Base-by-base conservation (phyloP, 2,329 filamentous ascomycete species). In the Claviceps cyperi region DNA sequence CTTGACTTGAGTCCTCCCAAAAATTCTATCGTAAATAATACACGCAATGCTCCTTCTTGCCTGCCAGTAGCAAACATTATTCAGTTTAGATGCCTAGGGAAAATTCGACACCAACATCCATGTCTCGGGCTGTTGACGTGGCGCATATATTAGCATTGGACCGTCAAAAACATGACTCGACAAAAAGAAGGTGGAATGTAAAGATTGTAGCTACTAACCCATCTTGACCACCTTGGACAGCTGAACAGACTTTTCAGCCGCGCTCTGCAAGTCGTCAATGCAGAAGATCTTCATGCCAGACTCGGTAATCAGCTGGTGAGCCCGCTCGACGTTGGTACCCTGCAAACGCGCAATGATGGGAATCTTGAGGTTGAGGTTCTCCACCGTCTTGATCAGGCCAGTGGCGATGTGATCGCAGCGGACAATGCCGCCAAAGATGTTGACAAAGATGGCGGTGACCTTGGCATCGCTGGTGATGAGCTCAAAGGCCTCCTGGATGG, bases 211-310 rank as follows among this genome's bases (percentile, higher is more conserved):
- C 17, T 7, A 78, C 83, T 75, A 73, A 86, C 83, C 87, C 83
- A 95, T 86, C 83, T 97, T 97, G 63, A 98, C 92, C 59, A 98
- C 86, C 81, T 96, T 97, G 62, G 89, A 96, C 71, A 98, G 91
- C 72, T 98, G 91, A 57, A 98, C 92, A 32, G 90, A 86, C 79
- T 94, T 97, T 80, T 97, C 92, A 57, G 92, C 92, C 41, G 92
- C 92, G 66, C 74, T 92, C 74, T 98, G 92, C 62, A 98, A 80
- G 73, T 98, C 92, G 66, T 97, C 91, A 55, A 98, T 97, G 63
- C 87, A 94, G 80, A 98, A 98, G 72, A 98, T 98, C 84, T 98
- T 98, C 64, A 98, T 81, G 61, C 92, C 90, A 50, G 90, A 94
- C 68, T 98, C 89, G 76, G 92, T 94, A 75, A 98, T 89, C 75